These are phyloP conservation scores for Vigna reflexopilosa DNA, from an alignment of 306 rosid genomes.

Conservation along the genomic window DNA sequence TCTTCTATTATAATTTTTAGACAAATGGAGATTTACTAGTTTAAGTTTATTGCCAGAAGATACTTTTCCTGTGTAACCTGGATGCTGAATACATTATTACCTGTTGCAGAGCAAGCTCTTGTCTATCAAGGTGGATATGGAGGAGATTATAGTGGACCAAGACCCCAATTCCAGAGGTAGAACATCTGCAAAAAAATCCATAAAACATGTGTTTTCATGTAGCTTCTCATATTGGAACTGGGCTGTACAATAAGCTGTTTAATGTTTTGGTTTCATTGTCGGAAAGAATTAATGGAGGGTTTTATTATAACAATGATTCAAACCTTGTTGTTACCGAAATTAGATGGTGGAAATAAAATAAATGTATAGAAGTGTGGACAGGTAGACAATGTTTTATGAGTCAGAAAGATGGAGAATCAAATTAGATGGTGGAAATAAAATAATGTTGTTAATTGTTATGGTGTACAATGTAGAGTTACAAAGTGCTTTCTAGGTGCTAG, in stretches of 20 bases:
- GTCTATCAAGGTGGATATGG: conserved; percentile 75
- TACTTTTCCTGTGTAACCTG: conserved; percentile 9
- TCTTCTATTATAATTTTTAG: conserved; percentile 11
- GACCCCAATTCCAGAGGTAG: conserved; percentile 67
- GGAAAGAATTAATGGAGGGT: conserved; percentile 6
- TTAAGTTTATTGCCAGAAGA: conserved; percentile 3
- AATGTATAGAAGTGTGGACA: background rate
- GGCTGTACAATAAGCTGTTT: conserved; percentile 16
- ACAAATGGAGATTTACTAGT: conserved; percentile 4
- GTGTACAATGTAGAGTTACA: background rate
- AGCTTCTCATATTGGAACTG: conserved; percentile 10
- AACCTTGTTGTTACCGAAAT: background rate
- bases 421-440: background rate
- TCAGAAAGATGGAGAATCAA: background rate
- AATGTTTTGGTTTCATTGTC: conserved; percentile 22
- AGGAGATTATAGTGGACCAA: conserved; percentile 58
- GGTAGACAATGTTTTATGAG: background rate
- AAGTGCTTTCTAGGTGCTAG: background rate
- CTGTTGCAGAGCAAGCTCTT: conserved; percentile 70
- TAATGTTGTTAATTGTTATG: background rate
- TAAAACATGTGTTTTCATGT: background rate
- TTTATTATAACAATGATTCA: background rate
- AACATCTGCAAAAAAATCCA: background rate
- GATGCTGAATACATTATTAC: conserved; percentile 23
- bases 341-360: background rate